Percentiles rank a stretch among this genome's conserved stretches.
phyloP scores from a whole-genome alignment of 306 rosid genomes.

The Quillaja saponaria region DNA sequence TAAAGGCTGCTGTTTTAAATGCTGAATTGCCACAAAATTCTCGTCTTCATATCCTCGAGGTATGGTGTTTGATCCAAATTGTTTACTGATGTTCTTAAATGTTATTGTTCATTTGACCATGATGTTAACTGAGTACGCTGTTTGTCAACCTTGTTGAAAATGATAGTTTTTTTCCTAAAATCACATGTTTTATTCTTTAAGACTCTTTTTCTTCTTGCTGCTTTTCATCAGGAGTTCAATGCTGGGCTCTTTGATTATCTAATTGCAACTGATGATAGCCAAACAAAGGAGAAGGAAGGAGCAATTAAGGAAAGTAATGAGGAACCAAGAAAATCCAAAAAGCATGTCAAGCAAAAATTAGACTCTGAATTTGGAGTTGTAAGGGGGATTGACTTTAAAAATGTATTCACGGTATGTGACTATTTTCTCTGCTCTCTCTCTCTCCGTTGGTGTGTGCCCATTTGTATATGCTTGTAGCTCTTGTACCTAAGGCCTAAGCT shows the following conservation, averaged over 20 bases:
- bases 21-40: constrained; percentile 98
- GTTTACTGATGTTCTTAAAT: neutral
- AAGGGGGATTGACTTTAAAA: constrained; percentile 90
- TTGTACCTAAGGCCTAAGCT: too few species aligned
- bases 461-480: neutral
- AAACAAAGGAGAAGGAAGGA: constrained; percentile 71
- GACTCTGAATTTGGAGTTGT: constrained; percentile 98
- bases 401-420: constrained; percentile 80
- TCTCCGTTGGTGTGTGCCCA: constrained; percentile 1
- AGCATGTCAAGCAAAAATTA: constrained; percentile 49
- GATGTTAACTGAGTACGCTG: constrained; percentile 2
- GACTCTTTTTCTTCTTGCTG: constrained; percentile 29
- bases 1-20: constrained; percentile 90
- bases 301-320: constrained; percentile 42
- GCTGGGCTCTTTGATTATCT: constrained; percentile 97
- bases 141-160: neutral
- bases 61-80: constrained; percentile 31
- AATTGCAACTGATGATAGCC: constrained; percentile 81
- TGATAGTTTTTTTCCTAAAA: too few species aligned
- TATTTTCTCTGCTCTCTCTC: neutral
- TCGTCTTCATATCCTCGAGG: constrained; percentile 97
- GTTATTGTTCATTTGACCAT: too few species aligned
- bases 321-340: constrained; percentile 50
- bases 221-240: constrained; percentile 81
- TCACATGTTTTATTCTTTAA: too few species aligned